Evolutionary conservation across 495 filamentous ascomycete species (phyloP), one percentile per base, ranked within the genome.

Genomic region (Rhypophila decipiens): DNA sequence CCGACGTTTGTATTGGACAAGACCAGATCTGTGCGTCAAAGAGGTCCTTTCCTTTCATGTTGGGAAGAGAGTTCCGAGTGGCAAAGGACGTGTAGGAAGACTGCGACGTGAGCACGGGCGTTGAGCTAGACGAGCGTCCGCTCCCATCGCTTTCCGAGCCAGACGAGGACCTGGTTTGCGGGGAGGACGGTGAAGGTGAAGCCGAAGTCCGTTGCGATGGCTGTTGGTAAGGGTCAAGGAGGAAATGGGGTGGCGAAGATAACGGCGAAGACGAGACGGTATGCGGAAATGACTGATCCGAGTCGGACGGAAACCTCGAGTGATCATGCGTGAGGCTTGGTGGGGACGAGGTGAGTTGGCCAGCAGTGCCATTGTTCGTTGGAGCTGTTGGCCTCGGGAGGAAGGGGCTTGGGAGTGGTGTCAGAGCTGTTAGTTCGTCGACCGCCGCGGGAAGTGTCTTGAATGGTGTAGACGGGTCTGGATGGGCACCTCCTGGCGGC

Each of bases 21-120:
- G 74, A 65, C 78, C 83, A 86, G 29, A 86, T 69, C 24, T 79
- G 79, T 12, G 73, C 71, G 54, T 85, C 80, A 50, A 86, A 86
- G 1, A 86, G 65, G 48, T 86, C 83, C 39, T 73, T 69, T 5
- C 83, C 83, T 53, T 84, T 85, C 51, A 84, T 66, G 39, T 78
- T 78, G 1, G 73, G 70, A 3, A 80, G 61, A 12, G 66, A 65
- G 4, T 24, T 40, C 15, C 60, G 52, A 24, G 45, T 43, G 0
- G 64, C 53, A 8, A 51, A 62, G 2, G 70, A 71, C 1, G 34
- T 47, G 27, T 52, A 63, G 0, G 57, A 65, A 9, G 65, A 50
- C 35, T 75, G 69, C 1, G 74, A 77, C 9, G 70, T 63, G 0
- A 70, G 47, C 1, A 69, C 24, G 3, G 66, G 63, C 0, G 59